Evolutionary conservation across 2,329 filamentous ascomycete genomes (phyloP), one percentile per base, ranked within the genome.

Genomic region (Penicillium polonicum): DNA sequence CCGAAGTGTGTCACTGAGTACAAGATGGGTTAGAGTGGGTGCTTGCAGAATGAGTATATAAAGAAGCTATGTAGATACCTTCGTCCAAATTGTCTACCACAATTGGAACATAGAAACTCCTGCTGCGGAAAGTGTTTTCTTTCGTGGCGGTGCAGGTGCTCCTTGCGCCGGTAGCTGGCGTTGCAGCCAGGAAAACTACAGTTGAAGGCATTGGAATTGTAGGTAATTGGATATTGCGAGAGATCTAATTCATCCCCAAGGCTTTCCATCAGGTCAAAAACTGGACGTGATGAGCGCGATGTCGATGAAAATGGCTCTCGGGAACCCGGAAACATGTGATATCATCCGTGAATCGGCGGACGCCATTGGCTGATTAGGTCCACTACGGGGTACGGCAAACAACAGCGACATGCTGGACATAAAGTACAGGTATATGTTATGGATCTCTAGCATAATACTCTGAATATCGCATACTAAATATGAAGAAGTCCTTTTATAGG

Each of bases 1-100:
- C n/a, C 66, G 67, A 19, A 71, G 62, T 10, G 66, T 69, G 44
- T 70, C 69, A 57, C 69, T 35, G 33, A 7, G 15, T 71, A 42
- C 13, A 35, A 41, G 5, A 12, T 39, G 17, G 23, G 39, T 57
- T 44, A 61, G 49, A 43, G 9, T n/a, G 15, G 5, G 15, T n/a
- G 13, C 48, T 39, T 21, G 13, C 4, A 42, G n/a, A 10, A 9
- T 21, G 25, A 33, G 12, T 49, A 2, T n/a, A 52, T 9, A 12
- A 27, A 27, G 15, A 19, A 9, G 21, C 3, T 39, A 33, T 33
- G 12, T 33, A 17, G 21, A 21, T 61, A 69, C 67, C 60, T 65
- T 48, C 68, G 46, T 21, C 51, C 43, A 45, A 68, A 68, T 29
- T 27, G 42, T 4, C 56, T 55, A 33, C 39, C 36, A 45, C 67